Percentiles rank a stretch among this genome's conserved stretches.
Conservation (phyloP, 2,329 filamentous ascomycete species). For the Diaporthe aspalathi region DNA sequence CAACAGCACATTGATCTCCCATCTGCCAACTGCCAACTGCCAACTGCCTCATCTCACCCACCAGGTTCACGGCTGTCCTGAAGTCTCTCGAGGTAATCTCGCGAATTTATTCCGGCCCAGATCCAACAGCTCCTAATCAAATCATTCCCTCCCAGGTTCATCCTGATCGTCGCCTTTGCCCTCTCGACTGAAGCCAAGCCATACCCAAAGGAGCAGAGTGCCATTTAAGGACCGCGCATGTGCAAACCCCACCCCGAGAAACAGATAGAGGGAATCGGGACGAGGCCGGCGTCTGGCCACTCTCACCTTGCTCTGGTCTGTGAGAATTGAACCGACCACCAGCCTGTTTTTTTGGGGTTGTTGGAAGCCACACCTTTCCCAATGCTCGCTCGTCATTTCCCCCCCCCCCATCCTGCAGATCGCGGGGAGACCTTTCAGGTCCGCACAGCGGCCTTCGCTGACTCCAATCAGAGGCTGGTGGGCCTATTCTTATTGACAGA, state of each 20-base stretch:
- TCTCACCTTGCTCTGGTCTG: neutral
- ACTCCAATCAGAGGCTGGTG: conserved; percentile 12
- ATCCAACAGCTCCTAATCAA: conserved; percentile 27
- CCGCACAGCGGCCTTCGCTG: neutral
- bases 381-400: neutral
- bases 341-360: neutral
- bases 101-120: conserved; percentile 19
- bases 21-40: neutral
- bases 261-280: conserved; percentile 17
- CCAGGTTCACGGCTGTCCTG: too few species aligned
- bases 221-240: neutral
- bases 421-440: neutral
- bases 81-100: conserved; percentile 23
- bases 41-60: neutral
- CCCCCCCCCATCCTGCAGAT: conserved; percentile 11
- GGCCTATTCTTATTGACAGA: conserved; percentile 17
- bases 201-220: conserved; percentile 11
- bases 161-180: conserved; percentile 26
- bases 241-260: conserved; percentile 9
- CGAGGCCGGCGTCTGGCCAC: neutral
- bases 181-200: conserved; percentile 3
- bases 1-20: too few species aligned
- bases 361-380: neutral
- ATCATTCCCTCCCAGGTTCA: neutral
- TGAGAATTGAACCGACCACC: neutral